Base-by-base conservation (phyloP, 164 flowering plant genomes). In the Taxillus chinensis region DNA sequence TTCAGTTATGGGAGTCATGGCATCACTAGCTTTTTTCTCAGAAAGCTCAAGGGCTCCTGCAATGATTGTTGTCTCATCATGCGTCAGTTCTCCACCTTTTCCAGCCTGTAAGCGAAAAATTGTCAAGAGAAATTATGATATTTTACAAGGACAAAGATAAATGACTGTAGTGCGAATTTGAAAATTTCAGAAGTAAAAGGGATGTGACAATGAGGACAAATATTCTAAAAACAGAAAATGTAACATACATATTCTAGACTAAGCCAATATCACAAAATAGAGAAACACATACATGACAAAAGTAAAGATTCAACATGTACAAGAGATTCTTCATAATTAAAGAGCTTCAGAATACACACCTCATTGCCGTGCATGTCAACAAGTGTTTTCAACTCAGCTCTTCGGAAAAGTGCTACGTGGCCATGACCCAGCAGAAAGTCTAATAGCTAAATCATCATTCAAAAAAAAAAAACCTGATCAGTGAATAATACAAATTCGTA, bases 51-150 rank as follows among this genome's bases (percentile, higher is more conserved):
- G 86, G 56, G 98, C 98, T 61, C 98, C 98, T 50, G 97, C 91
- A 74, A 93, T 93, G 64, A 93, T 93, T 56, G 98, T 90, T 60
- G 99, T 93, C 77, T 93, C 97, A 69, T 90, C 95, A 72, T 82
- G 96, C 27, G 97, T 90, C 72, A 93, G 76, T 69, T 93, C 98
- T 59, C 98, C 98, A 65, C 98, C 98, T 80, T 93, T 93, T 70
- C 98, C 98, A 62, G 98, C 98, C 98, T 92, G 69, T 49, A 27
- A 27, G 27, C 2, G 27, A 27, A 27, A 27, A 27, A 27, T 27
- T 27, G 27, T 27, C 27, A 2, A 27, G 27, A 27, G 27, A 27
- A 27, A 27, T 27, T 27, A 27, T 27, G 27, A 27, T 9, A 53
- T 66, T 2, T 10, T 0, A 45, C 4, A 3, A 38, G 11, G 50